Base-by-base conservation (phyloP, 768 basidiomycete species). In the Lentinula guzmanii region DNA sequence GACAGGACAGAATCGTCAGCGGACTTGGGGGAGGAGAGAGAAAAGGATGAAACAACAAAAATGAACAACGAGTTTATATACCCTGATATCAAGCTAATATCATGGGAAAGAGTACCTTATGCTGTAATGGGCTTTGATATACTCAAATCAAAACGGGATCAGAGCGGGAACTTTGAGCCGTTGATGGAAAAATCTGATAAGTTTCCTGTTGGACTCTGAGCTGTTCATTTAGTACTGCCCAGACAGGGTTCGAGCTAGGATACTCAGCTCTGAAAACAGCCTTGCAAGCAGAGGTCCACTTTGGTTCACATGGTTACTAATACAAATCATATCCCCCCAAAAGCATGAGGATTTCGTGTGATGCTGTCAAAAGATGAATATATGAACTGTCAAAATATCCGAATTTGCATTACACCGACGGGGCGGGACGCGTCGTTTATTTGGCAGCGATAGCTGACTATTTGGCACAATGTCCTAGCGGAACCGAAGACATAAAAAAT, bases 11-110 rank as follows among this genome's bases (percentile, higher is more conserved):
- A 66, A 61, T 61, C 55, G 39, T 13, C 55, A 39, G 41, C 13
- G 61, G 63, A 64, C 67, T 66, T 65, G 68, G 65, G 51, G 13
- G 62, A 67, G 64, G 66, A 63, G 65, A 55, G 70, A 65, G 63
- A 66, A 61, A 59, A 42, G 60, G 59, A 61, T 52, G 43, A 60
- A 33, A 61, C 16, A 56, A 53, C 34, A 60, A 52, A 58, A 59
- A 54, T 34, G 35, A 42, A 31, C 56, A 33, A n/a, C 18, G 54
- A n/a, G 35, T 34, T 42, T 53, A 33, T 50, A 45, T 50, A 52
- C 33, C 15, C 21, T 37, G 50, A 41, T 21, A 31, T 9, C 39
- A 33, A 35, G 34, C 53, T 41, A 52, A 48, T 31, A 31, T 18
- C 31, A n/a, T 64, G 53, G 54, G 54, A 43, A 56, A 28, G 43